phyloP scores from a whole-genome alignment of 768 basidiomycete genomes.

The Coprinopsis cinerea region DNA sequence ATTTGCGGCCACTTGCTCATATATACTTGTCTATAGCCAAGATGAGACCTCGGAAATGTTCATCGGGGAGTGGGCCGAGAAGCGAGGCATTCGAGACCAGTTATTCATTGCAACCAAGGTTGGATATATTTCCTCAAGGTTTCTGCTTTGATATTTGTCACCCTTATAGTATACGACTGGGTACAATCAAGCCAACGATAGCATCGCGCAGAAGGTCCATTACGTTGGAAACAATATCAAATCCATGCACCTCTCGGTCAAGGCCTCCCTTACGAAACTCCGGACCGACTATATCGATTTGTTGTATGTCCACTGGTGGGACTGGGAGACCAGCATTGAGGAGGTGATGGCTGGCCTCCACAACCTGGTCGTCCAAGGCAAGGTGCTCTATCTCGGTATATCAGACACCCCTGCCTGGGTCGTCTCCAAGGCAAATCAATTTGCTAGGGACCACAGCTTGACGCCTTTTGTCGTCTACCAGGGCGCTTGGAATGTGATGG shows the following conservation, averaged over 20 bases:
- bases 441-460: slow-evolving; percentile 37
- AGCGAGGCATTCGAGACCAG: slow-evolving; percentile 31
- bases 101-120: slow-evolving; percentile 33
- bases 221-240: slow-evolving; percentile 37
- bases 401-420: slow-evolving; percentile 39
- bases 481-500: slow-evolving; percentile 34
- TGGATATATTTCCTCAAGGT: not conserved
- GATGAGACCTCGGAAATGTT: slow-evolving; percentile 33
- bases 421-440: slow-evolving; percentile 39
- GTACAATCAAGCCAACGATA: slow-evolving; percentile 22
- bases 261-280: slow-evolving; percentile 36
- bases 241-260: slow-evolving; percentile 30
- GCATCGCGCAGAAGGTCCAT: slow-evolving; percentile 24
- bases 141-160: not conserved
- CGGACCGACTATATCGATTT: slow-evolving; percentile 30
- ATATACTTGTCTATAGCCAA: slow-evolving; percentile 17
- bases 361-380: slow-evolving; percentile 40
- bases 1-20: not conserved
- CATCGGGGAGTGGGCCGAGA: slow-evolving; percentile 39
- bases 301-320: slow-evolving; percentile 45
- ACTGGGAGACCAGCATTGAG: slow-evolving; percentile 41
- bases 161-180: slow-evolving; percentile 20
- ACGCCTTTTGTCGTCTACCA: slow-evolving; percentile 47
- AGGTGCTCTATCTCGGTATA: slow-evolving; percentile 41
- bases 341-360: slow-evolving; percentile 54